A percentile compares a stretch with the other conserved stretches of the same genome.
phyloP scores from a whole-genome alignment of 1,284 basidiomycete genomes.

The Sanguinoderma infundibulare region DNA sequence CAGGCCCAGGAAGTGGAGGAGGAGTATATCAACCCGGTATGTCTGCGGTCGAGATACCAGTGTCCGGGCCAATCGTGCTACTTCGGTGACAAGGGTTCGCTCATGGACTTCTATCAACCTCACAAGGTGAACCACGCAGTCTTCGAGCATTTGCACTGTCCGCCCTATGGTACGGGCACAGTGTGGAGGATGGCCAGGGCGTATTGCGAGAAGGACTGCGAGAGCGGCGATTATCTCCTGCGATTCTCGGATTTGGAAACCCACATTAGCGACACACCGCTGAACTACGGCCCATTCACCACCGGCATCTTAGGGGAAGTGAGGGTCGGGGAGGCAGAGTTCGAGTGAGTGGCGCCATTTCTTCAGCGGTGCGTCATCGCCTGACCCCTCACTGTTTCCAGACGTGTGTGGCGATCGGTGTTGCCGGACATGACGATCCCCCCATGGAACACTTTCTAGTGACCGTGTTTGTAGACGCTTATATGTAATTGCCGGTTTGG shows the following conservation, averaged over 20 bases:
- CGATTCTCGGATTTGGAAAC: background rate
- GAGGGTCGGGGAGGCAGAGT: background rate
- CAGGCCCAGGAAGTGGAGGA: no score
- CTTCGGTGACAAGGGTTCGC: background rate
- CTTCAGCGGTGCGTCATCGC: background rate
- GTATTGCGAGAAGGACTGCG: background rate
- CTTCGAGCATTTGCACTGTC: background rate
- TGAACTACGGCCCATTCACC: background rate
- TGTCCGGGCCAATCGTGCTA: background rate
- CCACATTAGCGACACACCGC: background rate
- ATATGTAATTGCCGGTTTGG: no score
- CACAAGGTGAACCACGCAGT: background rate
- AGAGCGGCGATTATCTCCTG: background rate
- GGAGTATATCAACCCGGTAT: background rate
- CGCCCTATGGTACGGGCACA: background rate
- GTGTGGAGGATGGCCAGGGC: background rate
- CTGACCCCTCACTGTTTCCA: background rate
- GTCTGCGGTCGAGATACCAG: background rate
- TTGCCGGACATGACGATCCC: background rate
- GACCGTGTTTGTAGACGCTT: no score
- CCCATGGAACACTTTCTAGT: no score
- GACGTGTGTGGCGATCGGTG: background rate
- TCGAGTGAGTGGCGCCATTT: background rate
- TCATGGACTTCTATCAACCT: background rate
- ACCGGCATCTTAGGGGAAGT: background rate